Evolutionary conservation across 2,329 filamentous ascomycete species (phyloP), one percentile per base, ranked within the genome.

Genomic region (Hortaea werneckii): DNA sequence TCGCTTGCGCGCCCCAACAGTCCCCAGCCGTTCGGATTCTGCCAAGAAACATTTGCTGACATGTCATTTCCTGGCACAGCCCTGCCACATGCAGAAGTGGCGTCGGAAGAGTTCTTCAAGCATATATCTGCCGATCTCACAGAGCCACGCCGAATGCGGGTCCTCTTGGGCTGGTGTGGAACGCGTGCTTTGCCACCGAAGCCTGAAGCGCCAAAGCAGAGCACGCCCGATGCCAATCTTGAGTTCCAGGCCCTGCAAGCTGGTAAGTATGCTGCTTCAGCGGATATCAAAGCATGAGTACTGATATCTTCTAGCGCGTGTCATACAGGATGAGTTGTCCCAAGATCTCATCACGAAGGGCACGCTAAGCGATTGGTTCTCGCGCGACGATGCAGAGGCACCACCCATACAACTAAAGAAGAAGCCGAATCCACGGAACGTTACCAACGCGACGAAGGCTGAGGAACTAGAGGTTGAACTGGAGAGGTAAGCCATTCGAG

Each of bases 301-400:
- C 39, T 27, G 28, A 20, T 27, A 27, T 4, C 20, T 20, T 78
- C 56, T 57, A 92, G 92, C 90, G 46, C 86, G 88, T 51, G 85
- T 87, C 43, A 95, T 98, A 54, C 86, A 95, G 67, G 87, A 95
- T 62, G 86, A 94, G 56, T 65, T 98, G 3, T 75, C 96, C 3
- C 88, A 92, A 54, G 89, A 95, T 51, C 87, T 96, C 61, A 77
- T 82, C 32, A 79, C 78, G 34, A 84, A 83, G 54, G 84, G 87
- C 1, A 85, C 90, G 49, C 81, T 95, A 56, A 94, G 88, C 30
- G 83, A 95, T 62, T 98, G 92, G 92, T 95, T 95, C 59, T 80
- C 76, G 53, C 67, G 89, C 76, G 70, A 74, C 54, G 72, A 76
- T 41, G 64, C 59, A 37, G 62, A 58, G 29, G 62, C 72, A 10